Evolutionary conservation across 257 asterid genomes (phyloP).

Genomic region (Lavandula angustifolia): DNA sequence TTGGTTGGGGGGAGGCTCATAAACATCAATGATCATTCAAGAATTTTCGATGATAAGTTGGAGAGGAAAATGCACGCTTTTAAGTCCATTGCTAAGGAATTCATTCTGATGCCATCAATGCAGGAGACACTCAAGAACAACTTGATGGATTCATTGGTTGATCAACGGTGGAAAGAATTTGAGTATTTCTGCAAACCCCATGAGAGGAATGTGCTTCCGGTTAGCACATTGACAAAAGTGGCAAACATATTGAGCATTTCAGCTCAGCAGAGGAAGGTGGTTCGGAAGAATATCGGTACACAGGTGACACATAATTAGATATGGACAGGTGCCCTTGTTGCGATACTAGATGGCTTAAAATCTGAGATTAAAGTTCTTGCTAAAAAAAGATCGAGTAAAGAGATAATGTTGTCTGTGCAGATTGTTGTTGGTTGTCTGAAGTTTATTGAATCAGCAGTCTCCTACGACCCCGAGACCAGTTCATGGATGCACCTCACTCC

Average conservation of each 20-base stretch:
- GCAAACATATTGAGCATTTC: constrained; percentile 61
- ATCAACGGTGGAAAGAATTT: constrained; percentile 25
- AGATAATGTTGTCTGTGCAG: constrained; percentile 57
- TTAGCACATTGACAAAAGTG: constrained; percentile 60
- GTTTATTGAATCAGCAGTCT: constrained; percentile 50
- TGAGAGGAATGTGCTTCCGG: constrained; percentile 52
- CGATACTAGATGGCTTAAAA: constrained; percentile 56
- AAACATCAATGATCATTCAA: constrained; percentile 47
- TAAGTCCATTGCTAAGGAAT: constrained; percentile 54
- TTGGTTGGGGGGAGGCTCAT: constrained; percentile 67
- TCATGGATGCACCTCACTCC: constrained; percentile 92
- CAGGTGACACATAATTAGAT: constrained; percentile 74
- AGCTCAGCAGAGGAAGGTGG: constrained; percentile 76
- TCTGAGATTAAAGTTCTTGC: constrained; percentile 49
- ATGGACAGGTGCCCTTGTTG: constrained; percentile 65
- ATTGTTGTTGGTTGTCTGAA: constrained; percentile 54
- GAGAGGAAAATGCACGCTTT: constrained; percentile 56
- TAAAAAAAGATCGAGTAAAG: constrained; percentile 38
- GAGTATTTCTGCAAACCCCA: constrained; percentile 41
- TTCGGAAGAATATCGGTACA: constrained; percentile 63
- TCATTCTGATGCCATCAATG: constrained; percentile 60
- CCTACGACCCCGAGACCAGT: constrained; percentile 63
- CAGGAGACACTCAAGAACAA: constrained; percentile 53
- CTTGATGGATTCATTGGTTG: constrained; percentile 36
- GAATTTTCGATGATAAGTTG: constrained; percentile 52